These are phyloP conservation scores for Cajanus cajan DNA, from an alignment of 306 rosid species.

Conservation along the genomic window DNA sequence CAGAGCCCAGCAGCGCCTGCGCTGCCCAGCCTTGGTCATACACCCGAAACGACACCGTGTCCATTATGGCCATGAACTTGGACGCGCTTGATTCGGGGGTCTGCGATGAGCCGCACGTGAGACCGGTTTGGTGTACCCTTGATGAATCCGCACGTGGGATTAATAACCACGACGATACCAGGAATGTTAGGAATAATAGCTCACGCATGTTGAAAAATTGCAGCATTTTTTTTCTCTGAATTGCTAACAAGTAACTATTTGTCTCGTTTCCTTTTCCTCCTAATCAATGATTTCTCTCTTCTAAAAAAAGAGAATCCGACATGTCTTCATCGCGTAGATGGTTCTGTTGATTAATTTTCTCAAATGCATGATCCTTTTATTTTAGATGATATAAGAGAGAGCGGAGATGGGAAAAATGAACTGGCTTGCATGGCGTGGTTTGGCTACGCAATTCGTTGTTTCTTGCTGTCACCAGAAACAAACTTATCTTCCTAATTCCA, in stretches of 20 bases:
- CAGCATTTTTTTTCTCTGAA: not conserved
- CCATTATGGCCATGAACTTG: slow-evolving; percentile 32
- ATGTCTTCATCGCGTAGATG: not conserved
- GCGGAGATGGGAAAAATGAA: not conserved
- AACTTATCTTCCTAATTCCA: not conserved
- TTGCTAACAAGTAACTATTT: no score
- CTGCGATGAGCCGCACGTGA: slow-evolving; percentile 32
- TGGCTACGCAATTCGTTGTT: not conserved
- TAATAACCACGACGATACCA: not conserved
- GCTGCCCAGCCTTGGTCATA: slow-evolving; percentile 30
- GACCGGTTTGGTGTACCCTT: not conserved
- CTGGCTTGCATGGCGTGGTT: not conserved
- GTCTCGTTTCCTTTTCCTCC: no score
- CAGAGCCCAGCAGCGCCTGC: not conserved
- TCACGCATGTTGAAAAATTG: not conserved
- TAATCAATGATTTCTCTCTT: no score
- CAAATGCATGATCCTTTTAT: not conserved
- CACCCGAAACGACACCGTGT: slow-evolving; percentile 27
- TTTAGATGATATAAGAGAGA: not conserved
- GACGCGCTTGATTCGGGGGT: not conserved
- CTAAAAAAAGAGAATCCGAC: no score
- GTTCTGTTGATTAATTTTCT: not conserved
- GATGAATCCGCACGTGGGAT: not conserved
- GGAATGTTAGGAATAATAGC: not conserved
- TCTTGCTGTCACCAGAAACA: not conserved